Percentiles rank a stretch among this genome's conserved stretches.
Conservation (phyloP, 225 moss, liverwort and hornwort genomes). For the Bryoerythrophyllum caledonicum region DNA sequence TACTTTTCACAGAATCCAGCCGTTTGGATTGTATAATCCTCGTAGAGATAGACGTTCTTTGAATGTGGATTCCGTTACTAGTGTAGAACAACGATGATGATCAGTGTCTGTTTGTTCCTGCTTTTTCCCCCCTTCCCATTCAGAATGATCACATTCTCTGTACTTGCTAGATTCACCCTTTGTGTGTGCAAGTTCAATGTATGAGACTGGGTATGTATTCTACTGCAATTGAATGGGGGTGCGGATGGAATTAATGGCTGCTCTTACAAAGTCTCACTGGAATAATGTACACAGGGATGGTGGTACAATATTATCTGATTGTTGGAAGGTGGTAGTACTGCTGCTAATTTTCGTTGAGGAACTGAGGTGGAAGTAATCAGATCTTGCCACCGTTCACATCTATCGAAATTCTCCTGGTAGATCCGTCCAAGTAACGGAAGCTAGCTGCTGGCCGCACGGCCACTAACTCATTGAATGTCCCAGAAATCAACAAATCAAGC, state of each 20-base stretch:
- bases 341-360: not conserved
- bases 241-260: constrained; percentile 9
- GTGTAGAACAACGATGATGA: constrained; percentile 26
- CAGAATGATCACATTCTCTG: constrained; percentile 17
- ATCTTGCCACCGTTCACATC: constrained; percentile 27
- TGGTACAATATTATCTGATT: constrained; percentile 42
- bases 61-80: constrained; percentile 25
- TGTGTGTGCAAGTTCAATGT: constrained; percentile 22
- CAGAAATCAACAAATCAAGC: constrained; percentile 40
- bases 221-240: not conserved
- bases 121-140: constrained; percentile 6
- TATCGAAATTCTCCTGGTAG: constrained; percentile 17
- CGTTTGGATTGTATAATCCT: constrained; percentile 47
- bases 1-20: constrained; percentile 21
- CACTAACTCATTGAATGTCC: constrained; percentile 23
- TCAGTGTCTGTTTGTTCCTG: constrained; percentile 26
- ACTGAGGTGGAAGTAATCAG: constrained; percentile 22
- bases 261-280: constrained; percentile 32
- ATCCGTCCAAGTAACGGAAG: constrained; percentile 31
- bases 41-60: constrained; percentile 34
- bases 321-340: not conserved
- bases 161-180: constrained; percentile 22
- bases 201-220: constrained; percentile 11
- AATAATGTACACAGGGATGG: constrained; percentile 31
- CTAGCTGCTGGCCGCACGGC: constrained; percentile 27